Percentiles rank a stretch among this genome's conserved stretches.
These are phyloP conservation scores for Cercospora sesami DNA, from an alignment of 2,329 filamentous ascomycete species.

Conservation along the genomic window DNA sequence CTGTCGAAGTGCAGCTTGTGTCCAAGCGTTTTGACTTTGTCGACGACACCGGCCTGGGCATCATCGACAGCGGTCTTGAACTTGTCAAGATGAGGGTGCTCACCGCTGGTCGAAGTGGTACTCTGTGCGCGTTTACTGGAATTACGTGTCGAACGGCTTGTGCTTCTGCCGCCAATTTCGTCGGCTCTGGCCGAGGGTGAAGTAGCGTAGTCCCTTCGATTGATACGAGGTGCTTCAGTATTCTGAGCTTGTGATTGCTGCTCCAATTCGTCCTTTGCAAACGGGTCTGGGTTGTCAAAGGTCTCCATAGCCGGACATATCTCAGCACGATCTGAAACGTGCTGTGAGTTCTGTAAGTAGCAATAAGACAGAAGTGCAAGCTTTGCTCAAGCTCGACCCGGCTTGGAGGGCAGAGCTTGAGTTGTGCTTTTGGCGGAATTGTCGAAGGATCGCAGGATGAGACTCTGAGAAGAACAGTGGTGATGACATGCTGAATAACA, in stretches of 20 bases:
- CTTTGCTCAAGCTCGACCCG: slow-evolving; percentile 10
- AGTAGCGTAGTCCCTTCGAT: not conserved
- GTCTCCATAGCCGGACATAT: slow-evolving; percentile 12
- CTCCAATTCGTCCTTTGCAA: slow-evolving; percentile 5
- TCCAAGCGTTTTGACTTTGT: slow-evolving; percentile 18
- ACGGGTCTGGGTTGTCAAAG: slow-evolving; percentile 20
- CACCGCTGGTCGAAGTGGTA: not conserved
- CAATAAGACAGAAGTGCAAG: not conserved
- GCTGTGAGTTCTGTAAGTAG: not conserved
- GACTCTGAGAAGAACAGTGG: not conserved
- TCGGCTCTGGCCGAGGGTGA: not conserved
- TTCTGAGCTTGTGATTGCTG: not conserved
- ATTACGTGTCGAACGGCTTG: not conserved
- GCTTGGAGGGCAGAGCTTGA: not conserved
- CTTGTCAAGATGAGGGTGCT: slow-evolving; percentile 18
- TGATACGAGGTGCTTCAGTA: not conserved
- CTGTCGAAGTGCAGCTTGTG: slow-evolving; percentile 19
- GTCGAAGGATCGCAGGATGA: not conserved
- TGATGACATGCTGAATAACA: slow-evolving; percentile 17
- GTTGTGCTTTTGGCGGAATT: slow-evolving; percentile 4
- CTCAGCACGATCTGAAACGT: not conserved
- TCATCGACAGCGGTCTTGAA: slow-evolving; percentile 21
- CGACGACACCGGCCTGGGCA: slow-evolving; percentile 19
- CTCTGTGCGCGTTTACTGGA: slow-evolving; percentile 5
- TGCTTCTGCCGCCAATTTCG: slow-evolving; percentile 3